phyloP scores from a whole-genome alignment of 257 asterid genomes.

The Orobanche coerulescens region DNA sequence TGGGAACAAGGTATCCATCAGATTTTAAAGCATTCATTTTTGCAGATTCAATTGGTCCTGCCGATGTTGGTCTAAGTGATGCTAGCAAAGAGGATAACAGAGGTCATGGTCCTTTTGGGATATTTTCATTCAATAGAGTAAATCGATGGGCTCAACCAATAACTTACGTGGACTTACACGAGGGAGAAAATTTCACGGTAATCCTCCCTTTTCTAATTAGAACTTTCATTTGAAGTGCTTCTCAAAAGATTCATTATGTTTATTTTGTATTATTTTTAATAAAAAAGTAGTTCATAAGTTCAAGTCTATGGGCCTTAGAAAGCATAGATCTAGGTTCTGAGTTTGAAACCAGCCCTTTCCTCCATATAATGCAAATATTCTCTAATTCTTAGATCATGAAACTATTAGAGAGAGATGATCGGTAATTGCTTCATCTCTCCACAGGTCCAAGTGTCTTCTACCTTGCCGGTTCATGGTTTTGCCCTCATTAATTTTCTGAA shows the following conservation, averaged over 20 bases:
- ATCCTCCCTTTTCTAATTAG: slow-evolving; percentile 18
- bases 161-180: slow-evolving; percentile 73
- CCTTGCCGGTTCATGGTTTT: too few species aligned
- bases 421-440: too few species aligned
- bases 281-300: too few species aligned
- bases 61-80: slow-evolving; percentile 78
- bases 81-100: slow-evolving; percentile 63
- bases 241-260: too few species aligned
- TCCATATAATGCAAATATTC: too few species aligned
- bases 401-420: too few species aligned
- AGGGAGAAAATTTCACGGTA: slow-evolving; percentile 66
- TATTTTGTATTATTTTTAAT: too few species aligned
- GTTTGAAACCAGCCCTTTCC: neutral
- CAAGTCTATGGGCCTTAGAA: neutral
- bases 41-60: slow-evolving; percentile 59
- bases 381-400: too few species aligned
- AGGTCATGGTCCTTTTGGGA: slow-evolving; percentile 80
- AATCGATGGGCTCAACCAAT: slow-evolving; percentile 88
- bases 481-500: too few species aligned
- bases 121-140: slow-evolving; percentile 52
- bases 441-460: too few species aligned
- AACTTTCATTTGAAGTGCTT: neutral
- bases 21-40: slow-evolving; percentile 20
- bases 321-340: neutral
- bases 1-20: neutral